Evolutionary conservation across 257 asterid genomes (phyloP).

Genomic region (Solanum pennellii): DNA sequence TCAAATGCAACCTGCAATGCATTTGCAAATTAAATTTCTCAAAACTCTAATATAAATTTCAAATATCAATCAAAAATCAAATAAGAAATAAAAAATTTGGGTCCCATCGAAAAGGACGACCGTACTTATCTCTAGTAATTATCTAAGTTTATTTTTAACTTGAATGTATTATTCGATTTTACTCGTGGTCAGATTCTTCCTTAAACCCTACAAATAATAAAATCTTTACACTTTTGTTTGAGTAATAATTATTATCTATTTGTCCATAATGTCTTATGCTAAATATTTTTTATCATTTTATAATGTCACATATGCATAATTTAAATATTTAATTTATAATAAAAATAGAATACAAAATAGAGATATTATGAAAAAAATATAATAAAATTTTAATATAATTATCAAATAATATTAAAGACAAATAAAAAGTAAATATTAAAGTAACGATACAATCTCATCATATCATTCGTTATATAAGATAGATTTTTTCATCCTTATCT

Average conservation of each 20-base stretch:
- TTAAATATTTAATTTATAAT: too few species aligned
- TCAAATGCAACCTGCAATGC: accelerated
- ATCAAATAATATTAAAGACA: too few species aligned
- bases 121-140: conserved; percentile 28
- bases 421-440: too few species aligned
- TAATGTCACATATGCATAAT: accelerated
- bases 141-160: too few species aligned
- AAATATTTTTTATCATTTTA: accelerated
- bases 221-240: neutral
- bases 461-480: accelerated
- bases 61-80: accelerated
- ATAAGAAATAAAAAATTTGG: neutral
- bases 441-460: accelerated
- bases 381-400: too few species aligned
- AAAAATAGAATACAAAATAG: too few species aligned
- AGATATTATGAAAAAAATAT: too few species aligned
- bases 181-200: neutral
- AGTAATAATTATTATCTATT: too few species aligned
- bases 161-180: neutral
- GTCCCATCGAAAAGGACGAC: conserved; percentile 39
- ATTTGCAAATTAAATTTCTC: accelerated
- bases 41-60: accelerated
- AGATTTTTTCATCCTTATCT: accelerated
- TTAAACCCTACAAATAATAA: neutral
- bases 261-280: too few species aligned